phyloP scores from a whole-genome alignment of 164 flowering plant species.

The Berberis vulgaris region DNA sequence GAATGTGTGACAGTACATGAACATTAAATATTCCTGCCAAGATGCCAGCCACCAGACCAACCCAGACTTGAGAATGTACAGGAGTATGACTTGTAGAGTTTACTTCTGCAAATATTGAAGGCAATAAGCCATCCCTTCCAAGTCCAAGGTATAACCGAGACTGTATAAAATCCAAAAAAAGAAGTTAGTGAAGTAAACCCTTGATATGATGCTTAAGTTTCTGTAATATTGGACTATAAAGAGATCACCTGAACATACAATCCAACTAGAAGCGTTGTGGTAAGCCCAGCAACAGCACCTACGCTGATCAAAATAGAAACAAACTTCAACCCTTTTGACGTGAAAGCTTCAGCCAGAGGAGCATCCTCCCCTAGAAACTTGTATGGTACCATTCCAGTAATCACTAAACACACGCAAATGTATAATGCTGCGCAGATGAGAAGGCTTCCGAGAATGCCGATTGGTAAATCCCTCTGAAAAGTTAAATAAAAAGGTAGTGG shows the following conservation, averaged over 20 bases:
- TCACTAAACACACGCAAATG: constrained; percentile 82
- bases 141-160: constrained; percentile 92
- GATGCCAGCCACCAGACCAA: constrained; percentile 69
- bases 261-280: constrained; percentile 91
- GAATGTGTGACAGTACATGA: constrained; percentile 73
- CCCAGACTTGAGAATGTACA: constrained; percentile 88
- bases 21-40: constrained; percentile 82
- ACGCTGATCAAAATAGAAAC: constrained; percentile 79
- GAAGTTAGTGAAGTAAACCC: constrained; percentile 9
- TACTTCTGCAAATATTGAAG: constrained; percentile 72
- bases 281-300: constrained; percentile 96
- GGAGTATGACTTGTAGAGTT: constrained; percentile 72
- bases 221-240: background rate
- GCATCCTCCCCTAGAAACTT: constrained; percentile 77
- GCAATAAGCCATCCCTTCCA: constrained; percentile 95
- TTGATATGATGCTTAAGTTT: constrained; percentile 1
- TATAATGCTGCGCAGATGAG: constrained; percentile 60
- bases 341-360: constrained; percentile 85
- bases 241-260: constrained; percentile 89
- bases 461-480: constrained; percentile 82
- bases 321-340: constrained; percentile 75
- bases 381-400: constrained; percentile 98
- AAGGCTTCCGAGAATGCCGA: constrained; percentile 90
- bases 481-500: background rate
- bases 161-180: constrained; percentile 32